Percentiles rank a stretch among this genome's conserved stretches.
Evolutionary conservation across 345 rosid genomes (phyloP).

Genomic region (Geranium brycei): DNA sequence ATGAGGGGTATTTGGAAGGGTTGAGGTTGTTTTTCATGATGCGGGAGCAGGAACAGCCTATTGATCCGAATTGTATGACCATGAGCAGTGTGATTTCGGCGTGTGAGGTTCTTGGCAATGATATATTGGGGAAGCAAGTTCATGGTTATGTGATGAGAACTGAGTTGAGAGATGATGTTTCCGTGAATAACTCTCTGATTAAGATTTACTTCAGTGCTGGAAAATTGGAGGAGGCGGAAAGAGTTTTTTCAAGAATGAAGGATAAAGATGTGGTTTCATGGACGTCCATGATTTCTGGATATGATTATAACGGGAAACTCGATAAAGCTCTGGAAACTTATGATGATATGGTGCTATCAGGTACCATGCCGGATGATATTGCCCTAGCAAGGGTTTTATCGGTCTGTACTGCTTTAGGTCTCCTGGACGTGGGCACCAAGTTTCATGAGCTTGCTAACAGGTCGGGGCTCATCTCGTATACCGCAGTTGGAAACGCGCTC

Average conservation of each 20-base stretch:
- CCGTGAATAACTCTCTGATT: conserved; percentile 59
- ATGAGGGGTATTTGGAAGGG: conserved; percentile 51
- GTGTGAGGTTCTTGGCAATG: conserved; percentile 51
- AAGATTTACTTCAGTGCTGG: conserved; percentile 53
- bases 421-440: conserved; percentile 38
- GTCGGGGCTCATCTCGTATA: conserved; percentile 37
- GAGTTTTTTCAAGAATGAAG: conserved; percentile 44
- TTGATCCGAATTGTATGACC: conserved; percentile 78
- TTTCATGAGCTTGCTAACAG: conserved; percentile 52
- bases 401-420: conserved; percentile 53
- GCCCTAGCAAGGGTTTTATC: conserved; percentile 57
- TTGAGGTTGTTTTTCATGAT: conserved; percentile 47
- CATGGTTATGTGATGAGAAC: conserved; percentile 45
- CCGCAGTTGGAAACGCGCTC: conserved; percentile 54
- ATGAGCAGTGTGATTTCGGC: conserved; percentile 69
- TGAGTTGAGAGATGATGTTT: conserved; percentile 36
- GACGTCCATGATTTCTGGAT: conserved; percentile 76
- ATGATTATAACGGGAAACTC: conserved; percentile 40
- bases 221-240: conserved; percentile 41
- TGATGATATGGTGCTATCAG: conserved; percentile 44
- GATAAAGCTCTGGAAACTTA: conserved; percentile 44
- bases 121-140: conserved; percentile 47
- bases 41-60: conserved; percentile 47
- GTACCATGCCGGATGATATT: conserved; percentile 48
- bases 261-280: conserved; percentile 62